Evolutionary conservation across 768 basidiomycete species (phyloP).

Genomic region (Clavaria fumosa): DNA sequence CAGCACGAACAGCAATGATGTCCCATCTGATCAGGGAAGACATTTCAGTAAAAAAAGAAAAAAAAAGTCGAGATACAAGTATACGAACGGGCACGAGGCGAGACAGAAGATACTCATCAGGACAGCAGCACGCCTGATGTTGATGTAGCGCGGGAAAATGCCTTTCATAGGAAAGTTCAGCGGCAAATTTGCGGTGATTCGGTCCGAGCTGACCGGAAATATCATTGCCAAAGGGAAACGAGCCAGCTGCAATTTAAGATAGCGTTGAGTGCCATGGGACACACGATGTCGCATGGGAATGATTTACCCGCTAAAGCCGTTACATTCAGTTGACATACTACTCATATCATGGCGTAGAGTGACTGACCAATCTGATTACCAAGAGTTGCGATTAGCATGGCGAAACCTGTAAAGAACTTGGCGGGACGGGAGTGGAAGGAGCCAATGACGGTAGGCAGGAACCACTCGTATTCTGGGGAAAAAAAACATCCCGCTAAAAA

Average conservation of each 20-base stretch:
- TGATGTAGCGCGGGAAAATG: constrained; percentile 6
- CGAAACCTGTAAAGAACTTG: constrained; percentile 7
- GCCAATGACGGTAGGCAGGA: constrained; percentile 6
- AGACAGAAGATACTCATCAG: constrained; percentile 7
- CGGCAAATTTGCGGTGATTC: too few species aligned
- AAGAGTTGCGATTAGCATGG: constrained; percentile 6
- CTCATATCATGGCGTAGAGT: background rate
- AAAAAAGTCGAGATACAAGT: background rate
- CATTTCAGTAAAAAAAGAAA: background rate
- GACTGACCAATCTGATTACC: constrained; percentile 7
- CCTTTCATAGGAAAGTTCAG: constrained; percentile 1
- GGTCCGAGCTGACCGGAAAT: constrained; percentile 6
- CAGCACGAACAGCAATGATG: constrained; percentile 7
- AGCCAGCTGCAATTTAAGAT: constrained; percentile 1
- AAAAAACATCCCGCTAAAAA: background rate
- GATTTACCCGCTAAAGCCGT: constrained; percentile 4
- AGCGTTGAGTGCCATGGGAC: background rate
- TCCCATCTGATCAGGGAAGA: constrained; percentile 2
- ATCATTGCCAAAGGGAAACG: constrained; percentile 7
- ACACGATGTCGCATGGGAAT: background rate
- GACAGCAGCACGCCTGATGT: constrained; percentile 7
- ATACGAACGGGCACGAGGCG: constrained; percentile 5
- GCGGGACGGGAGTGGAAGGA: constrained; percentile 5
- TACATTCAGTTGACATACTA: background rate
- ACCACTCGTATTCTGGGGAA: constrained; percentile 4